Percentiles rank a stretch among this genome's conserved stretches.
These are phyloP conservation scores for Saccharomycopsis sp. DNA, from an alignment of 805 yeast genomes.

Conservation along the genomic window DNA sequence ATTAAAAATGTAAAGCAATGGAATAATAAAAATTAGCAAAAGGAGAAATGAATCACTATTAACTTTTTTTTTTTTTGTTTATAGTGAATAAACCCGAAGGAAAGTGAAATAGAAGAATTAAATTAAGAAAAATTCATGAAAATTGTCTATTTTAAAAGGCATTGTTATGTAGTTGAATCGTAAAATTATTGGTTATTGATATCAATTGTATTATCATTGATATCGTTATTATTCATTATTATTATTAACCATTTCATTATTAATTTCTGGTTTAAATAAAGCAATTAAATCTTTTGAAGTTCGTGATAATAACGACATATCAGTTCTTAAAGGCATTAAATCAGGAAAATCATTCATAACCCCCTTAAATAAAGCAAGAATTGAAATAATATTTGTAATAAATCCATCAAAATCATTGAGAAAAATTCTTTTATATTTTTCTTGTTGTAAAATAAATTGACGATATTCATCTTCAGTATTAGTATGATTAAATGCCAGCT, in stretches of 20 bases:
- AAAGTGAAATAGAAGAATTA: too few species aligned
- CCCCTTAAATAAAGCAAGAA: conserved; percentile 8
- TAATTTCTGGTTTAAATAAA: conserved; percentile 10
- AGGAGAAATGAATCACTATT: too few species aligned
- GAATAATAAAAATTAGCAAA: too few species aligned
- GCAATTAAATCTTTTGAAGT: conserved; percentile 12
- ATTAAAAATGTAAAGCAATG: too few species aligned
- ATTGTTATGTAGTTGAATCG: too few species aligned
- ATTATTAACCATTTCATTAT: neutral
- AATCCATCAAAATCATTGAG: conserved; percentile 12
- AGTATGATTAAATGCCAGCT: conserved; percentile 3
- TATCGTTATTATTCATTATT: too few species aligned
- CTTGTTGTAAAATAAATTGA: conserved; percentile 10
- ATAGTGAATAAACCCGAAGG: too few species aligned
- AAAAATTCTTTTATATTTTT: conserved; percentile 11
- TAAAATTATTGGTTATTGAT: too few species aligned
- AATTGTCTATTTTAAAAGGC: too few species aligned
- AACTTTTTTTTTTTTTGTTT: too few species aligned
- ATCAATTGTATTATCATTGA: too few species aligned
- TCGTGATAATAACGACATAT: conserved; percentile 14
- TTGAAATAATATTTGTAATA: conserved; percentile 10
- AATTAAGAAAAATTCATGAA: too few species aligned
- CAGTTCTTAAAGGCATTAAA: conserved; percentile 7
- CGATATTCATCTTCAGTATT: conserved; percentile 10
- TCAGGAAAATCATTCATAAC: conserved; percentile 16